Percentiles rank a stretch among this genome's conserved stretches.
Conservation (phyloP, 2,329 filamentous ascomycete genomes). For the Harringtonia lauricola region DNA sequence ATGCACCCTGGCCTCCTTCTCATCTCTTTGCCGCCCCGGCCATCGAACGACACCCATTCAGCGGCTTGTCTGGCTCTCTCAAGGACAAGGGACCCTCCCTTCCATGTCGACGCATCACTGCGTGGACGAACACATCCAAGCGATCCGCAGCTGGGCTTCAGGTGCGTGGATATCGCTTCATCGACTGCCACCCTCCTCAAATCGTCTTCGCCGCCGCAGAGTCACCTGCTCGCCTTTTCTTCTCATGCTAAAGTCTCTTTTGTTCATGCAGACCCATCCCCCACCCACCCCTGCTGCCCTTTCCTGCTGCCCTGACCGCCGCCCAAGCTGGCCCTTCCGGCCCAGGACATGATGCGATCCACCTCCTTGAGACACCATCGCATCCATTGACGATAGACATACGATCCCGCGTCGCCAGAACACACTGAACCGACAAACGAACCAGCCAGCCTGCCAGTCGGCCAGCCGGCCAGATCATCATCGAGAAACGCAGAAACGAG, state of each 20-base stretch:
- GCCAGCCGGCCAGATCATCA: neutral
- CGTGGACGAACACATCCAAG: neutral
- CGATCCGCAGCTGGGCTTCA: neutral
- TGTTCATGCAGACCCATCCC: constrained; percentile 16
- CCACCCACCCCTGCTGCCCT: neutral
- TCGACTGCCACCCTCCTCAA: neutral
- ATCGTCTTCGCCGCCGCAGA: no score
- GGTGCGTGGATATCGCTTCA: neutral
- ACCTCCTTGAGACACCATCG: constrained; percentile 26
- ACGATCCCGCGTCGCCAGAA: neutral
- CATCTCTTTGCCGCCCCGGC: no score
- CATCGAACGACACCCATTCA: no score
- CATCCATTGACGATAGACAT: constrained; percentile 21
- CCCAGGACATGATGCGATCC: constrained; percentile 29
- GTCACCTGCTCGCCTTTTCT: neutral
- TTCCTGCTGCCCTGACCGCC: constrained; percentile 7
- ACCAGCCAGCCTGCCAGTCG: no score
- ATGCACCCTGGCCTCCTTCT: no score
- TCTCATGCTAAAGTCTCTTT: constrained; percentile 17
- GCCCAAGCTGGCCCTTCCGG: constrained; percentile 6
- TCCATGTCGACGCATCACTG: neutral
- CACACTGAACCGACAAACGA: neutral
- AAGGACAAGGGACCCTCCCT: neutral
- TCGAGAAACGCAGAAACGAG: neutral
- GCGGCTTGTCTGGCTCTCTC: neutral